Evolutionary conservation across 208 protist species (phyloP).

Genomic region (Crithidia acanthocephali): DNA sequence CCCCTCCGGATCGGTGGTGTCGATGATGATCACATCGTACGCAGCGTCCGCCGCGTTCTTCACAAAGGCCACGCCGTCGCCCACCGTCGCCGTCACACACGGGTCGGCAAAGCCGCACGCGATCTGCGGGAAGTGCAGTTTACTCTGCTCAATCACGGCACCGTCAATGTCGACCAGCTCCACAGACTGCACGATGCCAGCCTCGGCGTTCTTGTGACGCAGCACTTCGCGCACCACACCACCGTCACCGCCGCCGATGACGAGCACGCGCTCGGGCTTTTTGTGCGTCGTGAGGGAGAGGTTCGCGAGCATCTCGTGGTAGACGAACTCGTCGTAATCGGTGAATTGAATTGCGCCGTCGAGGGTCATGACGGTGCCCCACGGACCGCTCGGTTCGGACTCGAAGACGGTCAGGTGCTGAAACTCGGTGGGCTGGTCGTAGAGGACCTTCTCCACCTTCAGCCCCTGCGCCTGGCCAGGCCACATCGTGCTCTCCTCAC

Average conservation of each 20-base stretch:
- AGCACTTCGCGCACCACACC: conserved; percentile 97
- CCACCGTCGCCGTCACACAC: conserved; percentile 71
- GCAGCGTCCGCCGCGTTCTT: conserved; percentile 65
- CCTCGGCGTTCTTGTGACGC: conserved; percentile 78
- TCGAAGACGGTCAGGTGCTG: conserved; percentile 93
- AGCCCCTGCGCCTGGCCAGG: conserved; percentile 88
- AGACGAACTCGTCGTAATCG: conserved; percentile 98
- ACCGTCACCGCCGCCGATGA: conserved; percentile 98
- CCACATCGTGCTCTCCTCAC: conserved; percentile 89
- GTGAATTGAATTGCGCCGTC: conserved; percentile 97
- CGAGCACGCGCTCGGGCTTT: conserved; percentile 93
- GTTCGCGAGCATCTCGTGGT: conserved; percentile 99
- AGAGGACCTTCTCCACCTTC: conserved; percentile 90
- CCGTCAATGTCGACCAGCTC: conserved; percentile 98
- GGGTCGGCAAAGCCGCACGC: conserved; percentile 74
- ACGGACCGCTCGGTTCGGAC: conserved; percentile 84
- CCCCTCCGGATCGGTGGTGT: conserved; percentile 94
- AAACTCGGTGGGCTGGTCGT: conserved; percentile 79
- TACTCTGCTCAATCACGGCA: conserved; percentile 85
- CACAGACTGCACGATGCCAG: conserved; percentile 81
- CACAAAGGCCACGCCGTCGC: conserved; percentile 90
- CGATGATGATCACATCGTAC: conserved; percentile 96
- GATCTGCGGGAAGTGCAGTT: conserved; percentile 87
- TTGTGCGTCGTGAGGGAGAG: conserved; percentile 91
- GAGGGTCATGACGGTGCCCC: conserved; percentile 96